Conservation (phyloP, 805 yeast species). For the Ogataea degrootiae region DNA sequence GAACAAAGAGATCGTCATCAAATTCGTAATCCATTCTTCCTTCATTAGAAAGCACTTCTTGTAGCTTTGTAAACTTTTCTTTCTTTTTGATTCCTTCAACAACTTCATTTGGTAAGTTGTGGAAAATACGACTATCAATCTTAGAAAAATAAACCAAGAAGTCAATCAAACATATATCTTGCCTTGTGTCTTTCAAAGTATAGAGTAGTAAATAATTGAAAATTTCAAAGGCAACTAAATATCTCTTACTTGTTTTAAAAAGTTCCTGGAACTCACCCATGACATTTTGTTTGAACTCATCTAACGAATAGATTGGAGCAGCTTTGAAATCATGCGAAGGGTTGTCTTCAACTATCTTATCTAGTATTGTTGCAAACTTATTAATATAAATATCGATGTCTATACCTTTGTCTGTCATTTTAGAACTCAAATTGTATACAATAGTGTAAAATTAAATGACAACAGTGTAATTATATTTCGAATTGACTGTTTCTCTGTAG, state of each 20-base stretch:
- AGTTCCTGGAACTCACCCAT: conserved; percentile 11
- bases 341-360: conserved; percentile 13
- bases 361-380: conserved; percentile 7
- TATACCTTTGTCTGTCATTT: not conserved
- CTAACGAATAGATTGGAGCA: conserved; percentile 17
- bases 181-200: conserved; percentile 1
- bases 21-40: conserved; percentile 23
- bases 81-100: conserved; percentile 2
- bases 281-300: conserved; percentile 21
- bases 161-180: conserved; percentile 22
- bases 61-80: conserved; percentile 8
- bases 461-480: no score
- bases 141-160: conserved; percentile 19
- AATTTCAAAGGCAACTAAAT: conserved; percentile 10
- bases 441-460: no score
- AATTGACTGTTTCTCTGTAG: no score
- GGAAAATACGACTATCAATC: conserved; percentile 16
- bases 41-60: conserved; percentile 9
- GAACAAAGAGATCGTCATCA: conserved; percentile 2
- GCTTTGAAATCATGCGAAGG: conserved; percentile 16
- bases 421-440: not conserved
- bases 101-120: conserved; percentile 21
- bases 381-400: conserved; percentile 1
- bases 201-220: conserved; percentile 10
- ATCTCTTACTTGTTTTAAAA: conserved; percentile 12